Conservation (phyloP, 768 basidiomycete genomes). For the Leccinellum albellum region DNA sequence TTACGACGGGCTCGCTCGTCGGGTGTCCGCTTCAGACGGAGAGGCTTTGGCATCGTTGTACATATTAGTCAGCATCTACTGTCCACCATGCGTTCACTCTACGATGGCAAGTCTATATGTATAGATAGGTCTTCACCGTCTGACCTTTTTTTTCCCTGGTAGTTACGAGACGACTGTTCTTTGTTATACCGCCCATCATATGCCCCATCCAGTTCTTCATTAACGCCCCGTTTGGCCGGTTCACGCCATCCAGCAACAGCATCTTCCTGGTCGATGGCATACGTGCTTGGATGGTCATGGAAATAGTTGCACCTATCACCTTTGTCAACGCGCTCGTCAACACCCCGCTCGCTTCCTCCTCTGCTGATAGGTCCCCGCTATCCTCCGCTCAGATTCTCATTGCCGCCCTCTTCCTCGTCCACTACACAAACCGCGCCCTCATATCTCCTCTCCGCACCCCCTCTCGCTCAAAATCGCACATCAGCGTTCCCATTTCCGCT, state of each 20-base stretch:
- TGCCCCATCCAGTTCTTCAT: slow-evolving; percentile 45
- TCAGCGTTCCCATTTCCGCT: slow-evolving; percentile 55
- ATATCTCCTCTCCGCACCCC: slow-evolving; percentile 80
- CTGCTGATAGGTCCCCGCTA: slow-evolving; percentile 27
- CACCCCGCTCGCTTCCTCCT: slow-evolving; percentile 44
- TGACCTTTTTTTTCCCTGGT: background rate
- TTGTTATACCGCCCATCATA: slow-evolving; percentile 35
- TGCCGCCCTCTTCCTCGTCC: slow-evolving; percentile 56
- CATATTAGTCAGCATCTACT: slow-evolving; percentile 21
- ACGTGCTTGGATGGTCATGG: slow-evolving; percentile 76
- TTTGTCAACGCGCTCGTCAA: slow-evolving; percentile 50
- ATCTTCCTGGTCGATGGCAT: slow-evolving; percentile 56
- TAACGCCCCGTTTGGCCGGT: slow-evolving; percentile 81
- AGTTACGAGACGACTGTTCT: slow-evolving; percentile 45
- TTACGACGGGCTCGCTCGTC: slow-evolving; percentile 38
- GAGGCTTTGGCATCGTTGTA: slow-evolving; percentile 38
- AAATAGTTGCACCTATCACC: slow-evolving; percentile 55
- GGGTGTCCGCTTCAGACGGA: slow-evolving; percentile 61
- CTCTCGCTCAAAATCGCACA: slow-evolving; percentile 70
- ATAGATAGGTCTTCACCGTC: slow-evolving; percentile 7
- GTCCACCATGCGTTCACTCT: background rate
- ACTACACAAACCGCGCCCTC: slow-evolving; percentile 82
- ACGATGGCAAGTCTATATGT: background rate
- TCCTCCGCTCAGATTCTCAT: slow-evolving; percentile 48
- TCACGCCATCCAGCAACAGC: slow-evolving; percentile 46